Evolutionary conservation across 345 rosid genomes (phyloP).

Genomic region (Populus pruinosa): DNA sequence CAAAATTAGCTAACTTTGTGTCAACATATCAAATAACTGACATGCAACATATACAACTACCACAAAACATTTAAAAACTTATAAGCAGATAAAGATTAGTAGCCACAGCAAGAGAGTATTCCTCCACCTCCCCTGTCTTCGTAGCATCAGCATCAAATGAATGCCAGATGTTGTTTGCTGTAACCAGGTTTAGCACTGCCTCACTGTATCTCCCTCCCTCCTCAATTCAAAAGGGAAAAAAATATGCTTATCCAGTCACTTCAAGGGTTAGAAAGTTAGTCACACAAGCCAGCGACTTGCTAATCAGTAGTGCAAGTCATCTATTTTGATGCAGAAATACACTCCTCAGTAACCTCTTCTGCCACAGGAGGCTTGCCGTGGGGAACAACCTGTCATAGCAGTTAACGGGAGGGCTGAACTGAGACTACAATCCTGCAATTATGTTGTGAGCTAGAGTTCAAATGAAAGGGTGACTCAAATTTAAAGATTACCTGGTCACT

Average conservation of each 20-base stretch:
- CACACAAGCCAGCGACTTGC: not conserved
- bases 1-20: not conserved
- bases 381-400: conserved; percentile 21
- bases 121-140: not conserved
- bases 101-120: not conserved
- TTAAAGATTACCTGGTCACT: conserved; percentile 38
- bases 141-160: not conserved
- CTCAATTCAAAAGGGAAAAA: not conserved
- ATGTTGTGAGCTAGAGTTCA: not conserved
- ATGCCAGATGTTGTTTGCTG: not conserved
- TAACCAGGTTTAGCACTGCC: not conserved
- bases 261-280: not conserved
- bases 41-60: not conserved
- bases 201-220: not conserved
- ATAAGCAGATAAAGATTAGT: not conserved
- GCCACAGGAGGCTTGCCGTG: conserved; percentile 8
- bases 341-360: not conserved
- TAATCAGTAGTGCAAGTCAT: not conserved
- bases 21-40: not conserved
- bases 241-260: not conserved
- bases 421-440: not conserved
- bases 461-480: not conserved
- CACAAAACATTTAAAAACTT: not conserved
- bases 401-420: not conserved
- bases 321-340: conserved; percentile 8